Evolutionary conservation across 2,329 filamentous ascomycete species (phyloP), one percentile per base, ranked within the genome.

Genomic region (Monilinia laxa): DNA sequence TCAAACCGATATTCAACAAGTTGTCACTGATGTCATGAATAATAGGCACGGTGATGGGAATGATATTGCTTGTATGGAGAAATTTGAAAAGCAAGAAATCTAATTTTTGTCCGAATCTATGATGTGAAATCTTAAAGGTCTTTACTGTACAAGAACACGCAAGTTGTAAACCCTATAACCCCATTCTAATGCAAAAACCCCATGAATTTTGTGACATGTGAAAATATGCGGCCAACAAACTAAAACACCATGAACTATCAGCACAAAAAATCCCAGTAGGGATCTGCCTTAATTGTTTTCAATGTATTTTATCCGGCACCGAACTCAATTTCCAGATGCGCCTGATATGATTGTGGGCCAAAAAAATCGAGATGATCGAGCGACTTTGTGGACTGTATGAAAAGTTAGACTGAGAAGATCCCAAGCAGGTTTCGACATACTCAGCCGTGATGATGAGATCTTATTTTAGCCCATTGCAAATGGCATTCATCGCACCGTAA

Each of bases 61-160:
- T n/a, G 9, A 7, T 9, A 23, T 12, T 35, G 42, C 42, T 51
- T 18, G n/a, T 28, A 60, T 25, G 28, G 47, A 49, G 20, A 60
- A 25, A 23, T 51, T 25, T 25, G 28, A 49, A 23, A 28, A 38
- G 45, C 9, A 25, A 60, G 25, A 60, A 20, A 1, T 60, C 20
- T 10, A 25, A 51, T 18, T 60, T 51, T 11, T 38, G 28, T 38
- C 5, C 23, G 4, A 38, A 28, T 60, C 28, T 51, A 60, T 60
- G 31, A 60, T 25, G 23, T 60, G 45, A 51, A 38, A 51, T 38
- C 58, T 60, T 60, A 2, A 60, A 9, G 12, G 12, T 59, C 42
- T 59, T 31, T 49, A 38, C 12, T 20, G 16, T 35, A n/a, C 23
- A 59, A 23, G 57, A 23, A 59, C 7, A 11, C 25, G 42, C 25